Evolutionary conservation across 176 grass and related monocot species (phyloP).

Genomic region (Avena sativa): DNA sequence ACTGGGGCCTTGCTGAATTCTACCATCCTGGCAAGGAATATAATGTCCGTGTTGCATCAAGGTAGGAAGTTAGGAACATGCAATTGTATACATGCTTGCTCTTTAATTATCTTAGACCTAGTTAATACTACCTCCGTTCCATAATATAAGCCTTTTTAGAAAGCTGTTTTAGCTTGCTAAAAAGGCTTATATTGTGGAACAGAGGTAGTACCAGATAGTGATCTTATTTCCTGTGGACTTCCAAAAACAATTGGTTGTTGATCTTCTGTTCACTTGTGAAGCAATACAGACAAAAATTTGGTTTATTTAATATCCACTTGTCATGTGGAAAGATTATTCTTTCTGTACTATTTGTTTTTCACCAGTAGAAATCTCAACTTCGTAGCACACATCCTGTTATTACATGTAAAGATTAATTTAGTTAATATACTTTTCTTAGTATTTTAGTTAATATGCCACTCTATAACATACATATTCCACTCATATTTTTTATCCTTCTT

Average conservation of each 20-base stretch:
- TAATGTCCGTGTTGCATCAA: conserved; percentile 75
- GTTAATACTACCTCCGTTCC: not conserved
- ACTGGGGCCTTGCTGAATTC: conserved; percentile 82
- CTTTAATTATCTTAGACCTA: conserved; percentile 18
- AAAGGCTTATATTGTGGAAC: too few relatives aligned
- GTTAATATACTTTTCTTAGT: conserved; percentile 29
- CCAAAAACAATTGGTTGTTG: not conserved
- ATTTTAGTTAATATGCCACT: not conserved
- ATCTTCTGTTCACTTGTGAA: not conserved
- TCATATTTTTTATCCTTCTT: not conserved
- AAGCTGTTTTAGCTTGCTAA: too few relatives aligned
- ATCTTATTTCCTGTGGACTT: conserved; percentile 21
- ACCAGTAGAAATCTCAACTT: not conserved
- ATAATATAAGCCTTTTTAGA: too few relatives aligned
- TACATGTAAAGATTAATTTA: not conserved
- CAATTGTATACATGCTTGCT: not conserved
- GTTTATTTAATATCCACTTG: conserved; percentile 13
- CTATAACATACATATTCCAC: not conserved
- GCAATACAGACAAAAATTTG: not conserved
- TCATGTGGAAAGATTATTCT: not conserved
- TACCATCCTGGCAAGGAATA: conserved; percentile 80
- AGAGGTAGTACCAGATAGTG: not conserved
- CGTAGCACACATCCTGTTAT: not conserved
- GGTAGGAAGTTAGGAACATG: conserved; percentile 35
- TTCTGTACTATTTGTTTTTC: conserved; percentile 10